Evolutionary conservation across 2,329 filamentous ascomycete species (phyloP).

Genomic region (Dendryphion nanum): DNA sequence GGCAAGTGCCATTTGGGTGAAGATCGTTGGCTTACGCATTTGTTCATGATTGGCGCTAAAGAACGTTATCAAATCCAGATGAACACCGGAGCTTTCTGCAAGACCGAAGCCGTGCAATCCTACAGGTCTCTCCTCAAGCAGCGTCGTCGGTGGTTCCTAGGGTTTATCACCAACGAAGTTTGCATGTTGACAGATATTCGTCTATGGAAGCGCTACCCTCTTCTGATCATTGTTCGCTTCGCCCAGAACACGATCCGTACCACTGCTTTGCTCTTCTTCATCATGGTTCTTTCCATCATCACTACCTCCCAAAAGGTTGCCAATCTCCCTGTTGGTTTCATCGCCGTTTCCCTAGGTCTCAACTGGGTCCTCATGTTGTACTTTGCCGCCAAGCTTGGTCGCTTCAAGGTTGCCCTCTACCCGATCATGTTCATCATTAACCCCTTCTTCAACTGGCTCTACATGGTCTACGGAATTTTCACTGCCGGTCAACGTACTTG

Average conservation of each 20-base stretch:
- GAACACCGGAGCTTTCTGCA: constrained; percentile 97
- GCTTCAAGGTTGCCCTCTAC: constrained; percentile 94
- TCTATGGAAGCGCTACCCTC: constrained; percentile 86
- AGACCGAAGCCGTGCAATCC: constrained; percentile 93
- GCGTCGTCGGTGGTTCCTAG: constrained; percentile 91
- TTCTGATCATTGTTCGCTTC: constrained; percentile 82
- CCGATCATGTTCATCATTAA: constrained; percentile 94
- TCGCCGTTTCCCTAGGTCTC: constrained; percentile 84
- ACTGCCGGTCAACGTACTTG: constrained; percentile 92
- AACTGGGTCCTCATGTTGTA: constrained; percentile 97
- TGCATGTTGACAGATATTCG: constrained; percentile 96
- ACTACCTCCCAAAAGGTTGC: constrained; percentile 77
- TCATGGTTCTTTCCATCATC: constrained; percentile 82
- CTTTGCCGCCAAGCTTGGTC: constrained; percentile 80
- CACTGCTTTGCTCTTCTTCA: constrained; percentile 89
- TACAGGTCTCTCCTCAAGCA: constrained; percentile 87
- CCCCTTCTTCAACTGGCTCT: constrained; percentile 97
- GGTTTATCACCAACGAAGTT: constrained; percentile 96
- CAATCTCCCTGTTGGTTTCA: constrained; percentile 88
- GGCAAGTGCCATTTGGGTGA: constrained; percentile 94
- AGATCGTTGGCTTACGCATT: constrained; percentile 93
- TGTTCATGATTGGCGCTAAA: constrained; percentile 98
- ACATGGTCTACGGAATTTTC: constrained; percentile 96
- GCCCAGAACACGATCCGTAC: constrained; percentile 97
- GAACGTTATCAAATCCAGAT: constrained; percentile 94